Percentiles rank a stretch among this genome's conserved stretches.
phyloP scores from a whole-genome alignment of 345 rosid species.

The Eucalyptus curtisii region DNA sequence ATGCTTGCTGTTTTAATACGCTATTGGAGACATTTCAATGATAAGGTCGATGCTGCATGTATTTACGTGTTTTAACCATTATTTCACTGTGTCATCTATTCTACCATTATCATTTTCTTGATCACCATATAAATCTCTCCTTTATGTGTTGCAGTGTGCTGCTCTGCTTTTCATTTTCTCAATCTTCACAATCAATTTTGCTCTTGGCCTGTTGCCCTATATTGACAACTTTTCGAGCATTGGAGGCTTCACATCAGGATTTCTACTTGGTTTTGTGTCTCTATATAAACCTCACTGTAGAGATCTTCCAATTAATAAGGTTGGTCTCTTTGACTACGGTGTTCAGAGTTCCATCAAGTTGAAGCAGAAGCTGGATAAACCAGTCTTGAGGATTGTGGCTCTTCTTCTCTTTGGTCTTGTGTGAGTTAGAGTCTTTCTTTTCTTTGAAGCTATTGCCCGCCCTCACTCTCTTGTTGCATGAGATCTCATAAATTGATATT shows the following conservation, averaged over 20 bases:
- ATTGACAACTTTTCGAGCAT: constrained; percentile 59
- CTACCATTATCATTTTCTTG: not conserved
- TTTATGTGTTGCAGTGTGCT: constrained; percentile 31
- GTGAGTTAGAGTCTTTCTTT: constrained; percentile 31
- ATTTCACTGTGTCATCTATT: not conserved
- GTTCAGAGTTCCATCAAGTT: constrained; percentile 26
- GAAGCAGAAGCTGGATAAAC: constrained; percentile 62
- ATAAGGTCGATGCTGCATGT: constrained; percentile 32
- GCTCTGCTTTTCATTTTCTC: constrained; percentile 37
- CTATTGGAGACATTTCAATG: constrained; percentile 54
- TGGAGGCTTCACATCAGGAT: constrained; percentile 71
- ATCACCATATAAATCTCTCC: not conserved
- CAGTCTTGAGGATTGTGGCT: constrained; percentile 42
- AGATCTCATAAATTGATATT: not conserved
- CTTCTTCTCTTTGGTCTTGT: constrained; percentile 36
- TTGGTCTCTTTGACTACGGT: constrained; percentile 29
- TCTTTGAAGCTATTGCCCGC: not conserved
- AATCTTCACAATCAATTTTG: constrained; percentile 36
- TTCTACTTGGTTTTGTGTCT: constrained; percentile 63
- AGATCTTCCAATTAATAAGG: constrained; percentile 27
- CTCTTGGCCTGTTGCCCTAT: constrained; percentile 66
- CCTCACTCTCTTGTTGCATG: not conserved
- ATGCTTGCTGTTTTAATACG: constrained; percentile 51
- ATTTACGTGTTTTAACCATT: not conserved
- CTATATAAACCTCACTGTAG: constrained; percentile 46